Percentiles rank a stretch among this genome's conserved stretches.
Evolutionary conservation across 2,329 filamentous ascomycete species (phyloP).

Genomic region (Pseudogymnoascus sp.): DNA sequence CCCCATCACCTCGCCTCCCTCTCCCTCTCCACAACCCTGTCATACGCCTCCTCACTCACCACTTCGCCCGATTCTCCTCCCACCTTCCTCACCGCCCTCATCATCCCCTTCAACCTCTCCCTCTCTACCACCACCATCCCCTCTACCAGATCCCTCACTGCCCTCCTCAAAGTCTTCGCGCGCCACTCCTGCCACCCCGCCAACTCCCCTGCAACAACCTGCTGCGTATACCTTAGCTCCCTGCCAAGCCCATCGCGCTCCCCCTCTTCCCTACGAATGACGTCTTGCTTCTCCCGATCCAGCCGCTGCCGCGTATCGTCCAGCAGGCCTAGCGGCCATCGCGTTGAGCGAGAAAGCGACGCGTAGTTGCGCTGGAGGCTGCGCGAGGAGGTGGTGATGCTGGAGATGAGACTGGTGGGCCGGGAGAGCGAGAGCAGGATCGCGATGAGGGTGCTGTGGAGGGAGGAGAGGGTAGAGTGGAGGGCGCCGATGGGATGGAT

Average conservation of each 20-base stretch:
- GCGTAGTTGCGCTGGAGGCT: slow-evolving; percentile 71
- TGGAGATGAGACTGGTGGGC: slow-evolving; percentile 68
- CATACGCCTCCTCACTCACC: not conserved
- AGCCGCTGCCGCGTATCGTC: slow-evolving; percentile 81
- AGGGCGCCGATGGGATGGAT: slow-evolving; percentile 67
- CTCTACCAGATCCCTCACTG: slow-evolving; percentile 67
- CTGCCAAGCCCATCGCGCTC: slow-evolving; percentile 69
- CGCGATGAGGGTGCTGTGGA: slow-evolving; percentile 78
- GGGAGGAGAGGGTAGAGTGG: slow-evolving; percentile 67
- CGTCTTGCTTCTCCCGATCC: slow-evolving; percentile 77
- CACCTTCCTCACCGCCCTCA: slow-evolving; percentile 58
- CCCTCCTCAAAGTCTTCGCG: slow-evolving; percentile 65
- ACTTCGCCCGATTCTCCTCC: not conserved
- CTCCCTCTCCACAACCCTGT: not conserved
- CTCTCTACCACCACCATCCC: slow-evolving; percentile 74
- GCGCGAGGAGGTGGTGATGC: slow-evolving; percentile 67
- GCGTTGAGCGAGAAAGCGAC: slow-evolving; percentile 64
- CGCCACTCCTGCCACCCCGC: slow-evolving; percentile 92
- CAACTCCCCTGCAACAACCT: slow-evolving; percentile 83
- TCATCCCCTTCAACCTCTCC: slow-evolving; percentile 71
- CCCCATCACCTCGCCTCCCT: not conserved
- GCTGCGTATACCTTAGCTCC: slow-evolving; percentile 85
- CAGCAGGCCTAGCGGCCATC: slow-evolving; percentile 74
- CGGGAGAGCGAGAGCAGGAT: slow-evolving; percentile 72
- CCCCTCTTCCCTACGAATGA: slow-evolving; percentile 59